These are phyloP conservation scores for Cadophora sp. DNA, from an alignment of 2,329 filamentous ascomycete species.

Conservation along the genomic window DNA sequence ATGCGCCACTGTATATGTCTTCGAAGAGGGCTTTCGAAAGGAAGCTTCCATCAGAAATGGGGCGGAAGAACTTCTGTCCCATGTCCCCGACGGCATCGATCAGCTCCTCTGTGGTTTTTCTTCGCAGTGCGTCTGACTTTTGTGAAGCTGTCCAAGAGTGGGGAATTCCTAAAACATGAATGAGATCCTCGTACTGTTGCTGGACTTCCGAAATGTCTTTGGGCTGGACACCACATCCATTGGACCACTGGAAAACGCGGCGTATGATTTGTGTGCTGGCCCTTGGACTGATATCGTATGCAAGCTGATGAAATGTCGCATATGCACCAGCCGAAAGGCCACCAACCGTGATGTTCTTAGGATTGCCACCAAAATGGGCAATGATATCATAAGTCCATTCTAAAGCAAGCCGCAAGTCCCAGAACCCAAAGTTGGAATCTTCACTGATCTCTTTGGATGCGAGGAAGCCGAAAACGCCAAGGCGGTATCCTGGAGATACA, in stretches of 20 bases:
- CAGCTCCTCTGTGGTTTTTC: conserved; percentile 23
- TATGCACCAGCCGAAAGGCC: conserved; percentile 53
- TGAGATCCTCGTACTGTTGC: conserved; percentile 30
- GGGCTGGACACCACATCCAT: conserved; percentile 53
- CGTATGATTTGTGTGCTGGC: conserved; percentile 28
- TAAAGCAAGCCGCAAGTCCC: conserved; percentile 56
- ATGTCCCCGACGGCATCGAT: conserved; percentile 24
- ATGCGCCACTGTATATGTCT: conserved; percentile 24
- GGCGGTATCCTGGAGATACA: conserved; percentile 54
- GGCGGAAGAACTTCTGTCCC: conserved; percentile 31
- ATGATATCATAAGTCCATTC: conserved; percentile 59
- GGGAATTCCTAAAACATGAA: conserved; percentile 24
- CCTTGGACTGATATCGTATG: conserved; percentile 26
- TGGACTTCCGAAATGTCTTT: conserved; percentile 43
- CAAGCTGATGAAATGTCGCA: conserved; percentile 40
- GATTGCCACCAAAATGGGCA: conserved; percentile 48
- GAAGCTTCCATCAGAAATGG: conserved; percentile 28
- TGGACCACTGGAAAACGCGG: conserved; percentile 43
- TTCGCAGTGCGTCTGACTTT: conserved; percentile 22
- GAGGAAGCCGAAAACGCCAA: conserved; percentile 57
- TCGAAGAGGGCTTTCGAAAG: conserved; percentile 27
- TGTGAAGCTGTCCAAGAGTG: background rate
- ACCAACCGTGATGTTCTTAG: conserved; percentile 51
- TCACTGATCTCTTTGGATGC: conserved; percentile 41
- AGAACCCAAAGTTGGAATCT: conserved; percentile 49